Evolutionary conservation across 192 early-diverging fungal genomes (phyloP).

Genomic region (Funneliformis geosporum): DNA sequence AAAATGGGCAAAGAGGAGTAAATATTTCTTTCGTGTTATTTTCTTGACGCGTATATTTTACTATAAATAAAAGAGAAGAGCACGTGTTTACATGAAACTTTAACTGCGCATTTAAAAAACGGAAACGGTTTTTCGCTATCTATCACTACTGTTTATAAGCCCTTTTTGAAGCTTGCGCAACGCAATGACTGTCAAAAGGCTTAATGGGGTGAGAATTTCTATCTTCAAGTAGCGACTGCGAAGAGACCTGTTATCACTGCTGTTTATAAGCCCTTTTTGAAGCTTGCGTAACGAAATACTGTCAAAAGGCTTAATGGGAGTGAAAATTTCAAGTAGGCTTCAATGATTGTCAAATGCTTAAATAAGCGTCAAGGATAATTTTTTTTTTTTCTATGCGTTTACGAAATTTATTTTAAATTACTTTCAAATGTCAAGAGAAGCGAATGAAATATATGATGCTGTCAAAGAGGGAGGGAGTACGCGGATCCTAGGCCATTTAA

Average conservation of each 20-base stretch:
- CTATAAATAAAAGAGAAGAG: too few species aligned
- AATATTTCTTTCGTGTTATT: too few species aligned
- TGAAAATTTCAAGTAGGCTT: conserved; percentile 18
- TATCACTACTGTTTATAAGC: conserved; percentile 16
- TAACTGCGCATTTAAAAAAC: too few species aligned
- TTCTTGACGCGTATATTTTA: too few species aligned
- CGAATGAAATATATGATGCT: too few species aligned
- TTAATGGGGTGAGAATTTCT: conserved; percentile 15
- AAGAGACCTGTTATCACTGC: conserved; percentile 14
- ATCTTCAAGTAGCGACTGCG: conserved; percentile 11
- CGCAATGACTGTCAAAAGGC: conserved; percentile 14
- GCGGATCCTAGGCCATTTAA: too few species aligned
- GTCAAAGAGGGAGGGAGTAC: too few species aligned
- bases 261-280: conserved; percentile 15
- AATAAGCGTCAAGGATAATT: background rate
- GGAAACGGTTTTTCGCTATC: background rate
- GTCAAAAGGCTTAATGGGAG: conserved; percentile 18
- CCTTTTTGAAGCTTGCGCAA: conserved; percentile 17
- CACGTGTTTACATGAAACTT: too few species aligned
- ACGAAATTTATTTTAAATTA: conserved; percentile 10
- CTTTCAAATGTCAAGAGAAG: too few species aligned
- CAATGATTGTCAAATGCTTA: conserved; percentile 10
- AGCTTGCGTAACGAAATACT: conserved; percentile 14
- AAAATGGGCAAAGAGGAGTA: too few species aligned
- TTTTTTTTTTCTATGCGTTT: conserved; percentile 14